phyloP scores from a whole-genome alignment of 2,329 filamentous ascomycete species.

The Sordariomycetes sp. region DNA sequence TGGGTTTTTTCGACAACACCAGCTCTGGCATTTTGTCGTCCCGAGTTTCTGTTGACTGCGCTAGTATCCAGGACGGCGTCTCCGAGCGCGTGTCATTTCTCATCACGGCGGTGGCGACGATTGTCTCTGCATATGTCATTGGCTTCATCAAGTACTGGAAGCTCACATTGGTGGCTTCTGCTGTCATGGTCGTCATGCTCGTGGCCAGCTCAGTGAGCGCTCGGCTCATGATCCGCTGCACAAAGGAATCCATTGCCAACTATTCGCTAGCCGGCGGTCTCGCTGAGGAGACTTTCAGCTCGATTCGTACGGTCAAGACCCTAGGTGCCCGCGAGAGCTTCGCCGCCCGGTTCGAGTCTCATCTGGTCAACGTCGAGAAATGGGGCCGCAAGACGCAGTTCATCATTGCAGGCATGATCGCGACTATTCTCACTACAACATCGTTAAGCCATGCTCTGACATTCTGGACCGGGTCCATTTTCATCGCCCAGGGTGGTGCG shows the following conservation, averaged over 20 bases:
- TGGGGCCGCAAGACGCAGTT: slow-evolving; percentile 66
- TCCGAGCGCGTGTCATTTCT: slow-evolving; percentile 82
- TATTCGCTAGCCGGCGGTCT: slow-evolving; percentile 82
- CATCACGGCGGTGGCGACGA: slow-evolving; percentile 67
- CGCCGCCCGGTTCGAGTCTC: slow-evolving; percentile 73
- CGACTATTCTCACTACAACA: slow-evolving; percentile 71
- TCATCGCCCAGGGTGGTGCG: slow-evolving; percentile 40
- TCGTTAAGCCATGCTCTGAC: slow-evolving; percentile 82
- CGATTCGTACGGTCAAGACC: slow-evolving; percentile 82
- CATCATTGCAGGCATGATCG: slow-evolving; percentile 67
- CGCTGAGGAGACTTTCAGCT: slow-evolving; percentile 57
- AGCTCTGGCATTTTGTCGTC: slow-evolving; percentile 91
- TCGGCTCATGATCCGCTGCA: slow-evolving; percentile 69
- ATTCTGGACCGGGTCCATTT: slow-evolving; percentile 77
- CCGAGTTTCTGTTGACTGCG: slow-evolving; percentile 88
- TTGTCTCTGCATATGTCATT: slow-evolving; percentile 82
- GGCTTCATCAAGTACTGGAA: slow-evolving; percentile 91
- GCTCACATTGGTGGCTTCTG: slow-evolving; percentile 76
- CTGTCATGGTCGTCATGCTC: slow-evolving; percentile 65
- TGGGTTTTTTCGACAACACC: slow-evolving; percentile 87
- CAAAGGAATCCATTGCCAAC: slow-evolving; percentile 65
- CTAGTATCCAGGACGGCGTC: slow-evolving; percentile 86
- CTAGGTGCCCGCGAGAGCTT: slow-evolving; percentile 91
- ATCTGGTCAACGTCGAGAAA: slow-evolving; percentile 35
- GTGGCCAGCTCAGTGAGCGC: slow-evolving; percentile 67